Base-by-base conservation (phyloP, 1,284 basidiomycete genomes). In the Tilletia walkeri region DNA sequence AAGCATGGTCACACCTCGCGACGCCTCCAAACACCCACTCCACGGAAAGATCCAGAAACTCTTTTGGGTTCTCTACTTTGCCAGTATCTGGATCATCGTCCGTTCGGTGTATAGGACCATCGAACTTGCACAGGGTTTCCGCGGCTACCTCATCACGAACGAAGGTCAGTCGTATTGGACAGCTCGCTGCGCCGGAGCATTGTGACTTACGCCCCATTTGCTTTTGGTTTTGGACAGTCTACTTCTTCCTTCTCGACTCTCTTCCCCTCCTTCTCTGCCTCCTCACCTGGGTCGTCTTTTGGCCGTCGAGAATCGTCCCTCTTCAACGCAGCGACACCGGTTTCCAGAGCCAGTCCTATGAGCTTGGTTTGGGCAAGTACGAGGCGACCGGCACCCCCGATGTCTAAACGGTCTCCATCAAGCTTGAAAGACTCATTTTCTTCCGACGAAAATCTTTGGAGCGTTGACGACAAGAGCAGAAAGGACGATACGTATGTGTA, bases 21-120 rank as follows among this genome's bases (percentile, higher is more conserved):
- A 7, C 50, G 67, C 10, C 5, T 12, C 1, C 12, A 18, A 12
- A 10, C 59, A 63, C 20, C 47, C 65, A 7, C 38, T 41, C 7
- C 67, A 36, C 30, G 24, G 20, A 4, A 59, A 38, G 30, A 56
- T 56, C 34, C 56, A 63, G 16, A 68, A 38, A 30, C 45, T 59
- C 39, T 48, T 70, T 34, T 20, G 38, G 38, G 59, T 63, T 7
- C 70, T 74, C 18, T 73, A 74, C 67, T 24, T 74, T n/a, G 50
- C 71, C 53, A 47, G 56, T 9, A 38, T 75, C 54, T 65, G 38
- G 24, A 73, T 75, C 70, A 49, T 75, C 45, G 67, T 78, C 36
- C 68, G 78, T 24, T 76, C 74, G 14, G 34, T 76, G 47, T 80
- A 76, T 49, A 71, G 78, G 12, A 78, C 76, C 39, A 69, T 78